Evolutionary conservation across 139 green algal genomes (phyloP), one percentile per base, ranked within the genome.

Genomic region (Chlamydomonas incerta): DNA sequence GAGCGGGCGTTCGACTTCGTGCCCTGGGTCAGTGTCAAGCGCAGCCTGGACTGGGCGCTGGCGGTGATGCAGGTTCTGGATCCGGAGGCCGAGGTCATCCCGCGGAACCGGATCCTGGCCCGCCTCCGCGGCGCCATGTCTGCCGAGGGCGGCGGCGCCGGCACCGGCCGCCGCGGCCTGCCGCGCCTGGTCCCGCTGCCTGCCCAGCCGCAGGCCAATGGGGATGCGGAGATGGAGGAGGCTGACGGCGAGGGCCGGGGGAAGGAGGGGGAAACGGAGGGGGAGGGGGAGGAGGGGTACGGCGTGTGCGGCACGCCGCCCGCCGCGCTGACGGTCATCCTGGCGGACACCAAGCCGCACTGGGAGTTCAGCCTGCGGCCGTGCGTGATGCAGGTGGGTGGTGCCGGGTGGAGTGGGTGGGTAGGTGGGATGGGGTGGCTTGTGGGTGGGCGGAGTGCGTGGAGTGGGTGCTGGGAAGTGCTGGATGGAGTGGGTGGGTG

Each of bases 21-120:
- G 17, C 77, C 77, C 26, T 52, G 29, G 46, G 41, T 74, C 29
- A 17, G 41, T 9, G 5, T 29, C 14, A n/a, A 24, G 2, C 77
- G 77, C 17, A n/a, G 52, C 33, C 63, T 46, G 63, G 77, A 74
- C 33, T 65, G 17, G 17, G 41, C 50, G 31, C 28, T 83, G 41
- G 77, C 63, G 63, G 9, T 83, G 63, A 74, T 46, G 63, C 41
- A 74, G 41, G 41, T 50, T 10, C 26, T 83, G 29, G 77, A 83
- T 74, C 77, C 77, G 17, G 23, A 47, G 77, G 34, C 41, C 5
- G 63, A 74, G 17, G 41, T 83, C 18, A 23, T 82, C 3, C 5
- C 63, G 60, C 24, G 13, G 3, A 23, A 67, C 23, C 60, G 11
- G 60, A 20, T 67, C 17, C 24, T 15, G 26, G 24, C 3, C 3